phyloP scores from a whole-genome alignment of 176 grass and related monocot species.

The Metroxylon sagu region DNA sequence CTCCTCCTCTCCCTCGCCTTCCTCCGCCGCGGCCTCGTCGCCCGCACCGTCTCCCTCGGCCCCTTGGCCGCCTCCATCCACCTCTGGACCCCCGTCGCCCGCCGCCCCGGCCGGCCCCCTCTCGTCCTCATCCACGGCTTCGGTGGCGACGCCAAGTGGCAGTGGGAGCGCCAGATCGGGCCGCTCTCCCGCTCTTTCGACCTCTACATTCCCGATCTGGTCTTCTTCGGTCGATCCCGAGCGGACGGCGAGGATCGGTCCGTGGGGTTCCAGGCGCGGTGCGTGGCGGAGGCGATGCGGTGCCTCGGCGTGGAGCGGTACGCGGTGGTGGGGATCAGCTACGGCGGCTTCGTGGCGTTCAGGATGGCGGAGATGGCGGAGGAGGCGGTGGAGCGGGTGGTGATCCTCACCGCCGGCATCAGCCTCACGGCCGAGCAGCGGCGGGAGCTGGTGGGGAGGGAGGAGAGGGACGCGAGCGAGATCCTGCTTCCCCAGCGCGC shows the following conservation, averaged over 20 bases:
- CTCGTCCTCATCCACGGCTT: constrained; percentile 42
- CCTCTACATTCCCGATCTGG: constrained; percentile 43
- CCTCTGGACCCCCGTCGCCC: constrained; percentile 50
- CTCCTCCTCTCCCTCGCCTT: constrained; percentile 35
- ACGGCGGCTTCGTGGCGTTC: constrained; percentile 44
- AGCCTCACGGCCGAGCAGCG: constrained; percentile 29
- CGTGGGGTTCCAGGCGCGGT: constrained; percentile 61
- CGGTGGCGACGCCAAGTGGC: constrained; percentile 49
- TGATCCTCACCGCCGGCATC: constrained; percentile 58
- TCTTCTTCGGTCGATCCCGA: constrained; percentile 41
- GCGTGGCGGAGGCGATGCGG: constrained; percentile 63
- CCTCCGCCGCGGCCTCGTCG: constrained; percentile 33
- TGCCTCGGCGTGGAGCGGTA: constrained; percentile 48
- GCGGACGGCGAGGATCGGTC: constrained; percentile 40
- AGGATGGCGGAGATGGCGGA: constrained; percentile 51
- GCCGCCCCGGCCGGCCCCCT: constrained; percentile 15
- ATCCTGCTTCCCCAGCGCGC: constrained; percentile 50
- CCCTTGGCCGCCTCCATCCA: constrained; percentile 33
- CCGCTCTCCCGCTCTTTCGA: constrained; percentile 36
- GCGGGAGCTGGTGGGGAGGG: constrained; percentile 29
- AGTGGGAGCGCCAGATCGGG: constrained; percentile 31
- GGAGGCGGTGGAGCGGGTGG: constrained; percentile 31
- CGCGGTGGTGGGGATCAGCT: constrained; percentile 47
- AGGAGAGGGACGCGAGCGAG: constrained; percentile 54
- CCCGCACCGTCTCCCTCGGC: not conserved